Evolutionary conservation across 176 grass and related monocot genomes (phyloP).

Genomic region (Carex myosuroides): DNA sequence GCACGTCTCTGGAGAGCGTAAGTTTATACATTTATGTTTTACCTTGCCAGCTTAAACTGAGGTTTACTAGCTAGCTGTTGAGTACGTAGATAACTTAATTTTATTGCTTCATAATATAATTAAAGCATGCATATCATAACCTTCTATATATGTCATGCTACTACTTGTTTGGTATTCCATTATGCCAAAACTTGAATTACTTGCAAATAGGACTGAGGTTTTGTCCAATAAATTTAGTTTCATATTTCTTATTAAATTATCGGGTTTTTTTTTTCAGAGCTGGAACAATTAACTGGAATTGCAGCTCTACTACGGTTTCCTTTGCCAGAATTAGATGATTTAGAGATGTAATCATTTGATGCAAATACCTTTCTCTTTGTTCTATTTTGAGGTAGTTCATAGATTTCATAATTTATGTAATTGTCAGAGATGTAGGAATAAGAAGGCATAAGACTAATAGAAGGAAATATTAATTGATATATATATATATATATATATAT

Average conservation of each 20-base stretch:
- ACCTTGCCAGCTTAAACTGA: not conserved
- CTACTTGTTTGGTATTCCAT: not conserved
- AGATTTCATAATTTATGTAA: not conserved
- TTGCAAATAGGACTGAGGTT: not conserved
- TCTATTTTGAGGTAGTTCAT: not conserved
- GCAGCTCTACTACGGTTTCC: constrained; percentile 88
- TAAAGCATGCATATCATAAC: not conserved
- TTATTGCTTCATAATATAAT: not conserved
- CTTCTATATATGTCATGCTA: not conserved
- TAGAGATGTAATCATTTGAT: constrained; percentile 62
- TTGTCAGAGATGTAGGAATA: not conserved
- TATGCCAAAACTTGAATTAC: not conserved
- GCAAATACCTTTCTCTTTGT: not conserved
- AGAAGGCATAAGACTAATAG: not conserved
- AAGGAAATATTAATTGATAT: not conserved
- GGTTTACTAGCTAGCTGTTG: not conserved
- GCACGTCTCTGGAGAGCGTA: constrained; percentile 88
- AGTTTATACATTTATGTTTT: constrained; percentile 30
- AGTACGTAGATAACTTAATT: not conserved
- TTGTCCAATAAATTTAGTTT: not conserved
- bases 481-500: not conserved
- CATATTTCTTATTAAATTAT: constrained; percentile 20
- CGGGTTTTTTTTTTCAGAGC: constrained; percentile 42
- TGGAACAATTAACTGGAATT: constrained; percentile 73
- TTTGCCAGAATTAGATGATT: constrained; percentile 77